Conservation (phyloP, 257 asterid genomes). For the Penstemon barbatus region DNA sequence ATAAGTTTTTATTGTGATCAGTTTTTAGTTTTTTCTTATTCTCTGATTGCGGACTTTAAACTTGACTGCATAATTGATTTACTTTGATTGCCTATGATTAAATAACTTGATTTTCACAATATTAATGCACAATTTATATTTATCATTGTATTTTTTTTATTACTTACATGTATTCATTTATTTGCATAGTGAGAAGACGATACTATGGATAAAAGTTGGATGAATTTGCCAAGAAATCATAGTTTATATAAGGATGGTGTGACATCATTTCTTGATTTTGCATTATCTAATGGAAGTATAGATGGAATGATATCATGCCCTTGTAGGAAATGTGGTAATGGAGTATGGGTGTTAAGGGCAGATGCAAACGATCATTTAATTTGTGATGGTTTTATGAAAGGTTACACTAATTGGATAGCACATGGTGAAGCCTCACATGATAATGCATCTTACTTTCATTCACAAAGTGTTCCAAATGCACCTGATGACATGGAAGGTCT, state of each 20-base stretch:
- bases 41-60: too few species aligned
- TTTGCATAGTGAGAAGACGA: too few species aligned
- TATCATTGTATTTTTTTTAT: too few species aligned
- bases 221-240: neutral
- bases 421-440: neutral
- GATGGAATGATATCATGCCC: neutral
- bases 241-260: neutral
- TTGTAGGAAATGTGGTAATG: constrained; percentile 4
- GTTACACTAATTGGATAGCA: constrained; percentile 9
- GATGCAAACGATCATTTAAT: neutral
- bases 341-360: neutral
- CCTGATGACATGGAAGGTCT: constrained; percentile 1
- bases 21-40: too few species aligned
- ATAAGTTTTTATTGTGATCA: too few species aligned
- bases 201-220: constrained; percentile 23
- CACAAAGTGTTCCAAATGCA: neutral
- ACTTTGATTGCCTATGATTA: too few species aligned
- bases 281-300: neutral
- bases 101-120: too few species aligned
- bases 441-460: neutral
- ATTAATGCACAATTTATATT: too few species aligned
- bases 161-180: too few species aligned
- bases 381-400: constrained; percentile 22
- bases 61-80: too few species aligned
- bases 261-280: constrained; percentile 8